Evolutionary conservation across 1,139 yeast species (phyloP), one percentile per base, ranked within the genome.

Genomic region (Meyerozyma athensensis): DNA sequence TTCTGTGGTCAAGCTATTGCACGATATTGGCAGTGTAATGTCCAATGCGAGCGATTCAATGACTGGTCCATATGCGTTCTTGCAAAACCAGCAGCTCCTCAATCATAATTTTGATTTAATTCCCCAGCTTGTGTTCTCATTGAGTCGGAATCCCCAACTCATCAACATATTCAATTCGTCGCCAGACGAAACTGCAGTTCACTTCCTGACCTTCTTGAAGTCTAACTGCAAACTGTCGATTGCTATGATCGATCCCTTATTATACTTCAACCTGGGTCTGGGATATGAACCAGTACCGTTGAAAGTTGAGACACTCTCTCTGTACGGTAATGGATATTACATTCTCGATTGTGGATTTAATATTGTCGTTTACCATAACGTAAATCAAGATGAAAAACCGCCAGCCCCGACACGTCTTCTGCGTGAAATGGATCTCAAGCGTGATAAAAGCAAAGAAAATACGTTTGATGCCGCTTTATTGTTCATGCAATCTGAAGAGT

Each of bases 111-210:
- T 65, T 33, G 48, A 49, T 9, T 38, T 46, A 1, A 39, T 68
- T 12, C 68, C 70, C 1, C 42, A 53, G 2, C 48, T 58, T 28
- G 50, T 61, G 1, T 66, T 62, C 41, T 52, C 58, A 39, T 51
- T 68, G 36, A 47, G 71, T 39, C 53, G 58, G 36, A 65, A 63
- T 39, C 65, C 65, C 2, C 63, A 60, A 33, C 55, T 68, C 22
- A 45, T 68, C 7, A 47, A 52, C 20, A 57, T 64, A 2, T 68
- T 68, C 50, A 68, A 68, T 44, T 61, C 69, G 7, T 63, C 68
- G 39, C 74, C 74, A 0, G 74, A 68, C 41, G 74, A 68, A 47
- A 67, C 71, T 5, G 68, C 73, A 2, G 59, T 43, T 41, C 53
- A 63, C 43, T 72, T 67, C 40, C 54, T 56, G 20, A 54, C 61